Conservation (phyloP, 495 filamentous ascomycete genomes). For the Parathielavia appendiculata region DNA sequence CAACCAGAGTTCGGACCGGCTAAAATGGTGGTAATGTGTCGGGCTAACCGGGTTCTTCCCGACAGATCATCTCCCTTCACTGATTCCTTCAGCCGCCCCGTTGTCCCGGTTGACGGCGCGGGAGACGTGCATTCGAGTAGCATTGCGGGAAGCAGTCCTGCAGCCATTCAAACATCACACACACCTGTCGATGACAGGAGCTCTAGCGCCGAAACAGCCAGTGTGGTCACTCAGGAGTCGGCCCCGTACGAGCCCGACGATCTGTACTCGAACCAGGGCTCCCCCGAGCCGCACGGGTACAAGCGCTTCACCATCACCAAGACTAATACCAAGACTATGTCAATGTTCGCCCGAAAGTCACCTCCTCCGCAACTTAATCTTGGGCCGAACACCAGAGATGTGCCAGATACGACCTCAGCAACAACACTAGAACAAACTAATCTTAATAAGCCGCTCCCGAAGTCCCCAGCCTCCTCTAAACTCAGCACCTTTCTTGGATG, state of each 20-base stretch:
- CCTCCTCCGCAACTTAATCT: constrained; percentile 48
- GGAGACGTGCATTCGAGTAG: constrained; percentile 35
- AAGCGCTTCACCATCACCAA: constrained; percentile 29
- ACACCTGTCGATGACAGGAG: constrained; percentile 32
- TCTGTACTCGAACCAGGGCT: constrained; percentile 26
- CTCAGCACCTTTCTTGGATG: constrained; percentile 51
- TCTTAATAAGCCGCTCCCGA: constrained; percentile 49
- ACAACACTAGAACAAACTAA: constrained; percentile 23
- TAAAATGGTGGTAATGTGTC: constrained; percentile 26
- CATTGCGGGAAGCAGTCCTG: constrained; percentile 35
- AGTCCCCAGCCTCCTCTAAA: constrained; percentile 49
- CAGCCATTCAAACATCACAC: constrained; percentile 33
- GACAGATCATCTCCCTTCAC: constrained; percentile 29
- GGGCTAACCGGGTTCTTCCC: constrained; percentile 23
- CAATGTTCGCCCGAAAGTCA: constrained; percentile 39
- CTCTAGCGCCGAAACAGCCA: constrained; percentile 36
- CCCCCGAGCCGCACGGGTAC: constrained; percentile 20
- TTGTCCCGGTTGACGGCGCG: constrained; percentile 23
- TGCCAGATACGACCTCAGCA: constrained; percentile 23
- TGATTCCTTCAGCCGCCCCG: constrained; percentile 14
- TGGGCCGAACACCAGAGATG: constrained; percentile 29
- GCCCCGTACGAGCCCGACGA: constrained; percentile 28
- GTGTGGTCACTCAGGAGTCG: constrained; percentile 32
- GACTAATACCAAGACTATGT: constrained; percentile 40
- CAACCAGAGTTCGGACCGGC: constrained; percentile 15